Base-by-base conservation (phyloP, 257 asterid species). In the Solanum infundibuliforme region DNA sequence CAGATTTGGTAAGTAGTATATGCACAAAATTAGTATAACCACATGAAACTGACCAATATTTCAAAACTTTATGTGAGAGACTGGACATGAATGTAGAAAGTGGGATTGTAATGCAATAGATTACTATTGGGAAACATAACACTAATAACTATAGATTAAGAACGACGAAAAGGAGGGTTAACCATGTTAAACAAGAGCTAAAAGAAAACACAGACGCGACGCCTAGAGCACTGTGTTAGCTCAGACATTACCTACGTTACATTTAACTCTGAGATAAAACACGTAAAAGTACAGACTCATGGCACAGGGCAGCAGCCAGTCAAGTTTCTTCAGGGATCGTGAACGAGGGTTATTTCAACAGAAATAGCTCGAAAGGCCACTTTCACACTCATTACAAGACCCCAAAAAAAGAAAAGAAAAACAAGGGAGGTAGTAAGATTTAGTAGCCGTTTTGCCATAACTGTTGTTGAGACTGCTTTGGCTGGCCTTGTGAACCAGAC, bases 371-470 rank as follows among this genome's bases (percentile, higher is more conserved):
- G 89, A 93, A 85, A 91, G 93, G 93, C 94, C 94, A 89, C 92
- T 88, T 89, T 88, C 90, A 87, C 91, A 92, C 92, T 88, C 94
- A 88, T 88, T 89, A 91, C 94, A 90, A 86, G 94, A 92, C 93
- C 91, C 93, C 81, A 90, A 88, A 86, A 88, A 92, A 32, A 86
- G 8, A 6, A 55, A 88, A 91, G 4, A 86, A 58, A 21, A 60
- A 8, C n/a, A 88, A 38, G 62, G 62, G 88, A 88, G 91, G 91
- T 43, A 86, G 73, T 79, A 52, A 68, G 90, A 91, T 93, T 69
- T 92, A 97, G 96, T 95, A 95, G 92, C 90, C 73, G 91, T 91
- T 94, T 91, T 93, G 99, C 99, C 98, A 95, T 21, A 95, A 21
- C 88, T 91, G 94, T 72, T 86, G 88, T 83, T 95, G 98, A 88